Evolutionary conservation across 2,329 filamentous ascomycete genomes (phyloP).

Genomic region (Macroventuria anomochaeta): DNA sequence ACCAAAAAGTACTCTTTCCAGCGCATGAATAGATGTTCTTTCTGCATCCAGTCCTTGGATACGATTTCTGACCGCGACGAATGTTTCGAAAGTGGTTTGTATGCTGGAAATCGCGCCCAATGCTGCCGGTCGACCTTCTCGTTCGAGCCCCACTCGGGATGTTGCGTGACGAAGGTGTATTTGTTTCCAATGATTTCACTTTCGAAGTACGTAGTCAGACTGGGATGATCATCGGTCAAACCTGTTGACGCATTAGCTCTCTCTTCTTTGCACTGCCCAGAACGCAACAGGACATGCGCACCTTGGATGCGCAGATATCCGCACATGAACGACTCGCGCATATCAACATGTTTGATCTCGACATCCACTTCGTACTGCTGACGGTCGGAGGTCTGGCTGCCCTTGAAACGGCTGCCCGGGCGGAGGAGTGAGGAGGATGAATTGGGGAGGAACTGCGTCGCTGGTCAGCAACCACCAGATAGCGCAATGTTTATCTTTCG

Average conservation of each 20-base stretch:
- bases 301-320: constrained; percentile 96
- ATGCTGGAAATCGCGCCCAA: constrained; percentile 89
- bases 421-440: constrained; percentile 87
- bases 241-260: constrained; percentile 60
- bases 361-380: constrained; percentile 96
- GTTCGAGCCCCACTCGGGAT: constrained; percentile 88
- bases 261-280: background rate
- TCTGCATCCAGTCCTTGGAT: constrained; percentile 73
- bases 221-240: constrained; percentile 92
- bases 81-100: constrained; percentile 75
- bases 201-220: constrained; percentile 97
- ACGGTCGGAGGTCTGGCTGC: constrained; percentile 90
- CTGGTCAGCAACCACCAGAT: constrained; percentile 24
- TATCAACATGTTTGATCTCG: constrained; percentile 94
- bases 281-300: constrained; percentile 48
- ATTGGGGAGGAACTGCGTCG: constrained; percentile 70
- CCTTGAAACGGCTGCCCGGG: constrained; percentile 84
- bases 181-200: constrained; percentile 96
- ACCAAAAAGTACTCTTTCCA: constrained; percentile 99
- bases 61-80: constrained; percentile 65
- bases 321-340: constrained; percentile 91
- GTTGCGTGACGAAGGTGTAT: constrained; percentile 90
- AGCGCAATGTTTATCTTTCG: background rate
- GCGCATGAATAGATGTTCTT: constrained; percentile 95
- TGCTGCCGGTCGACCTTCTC: constrained; percentile 92